These are phyloP conservation scores for Bimuria novae-zelandiae DNA, from an alignment of 2,329 filamentous ascomycete genomes.

Conservation along the genomic window DNA sequence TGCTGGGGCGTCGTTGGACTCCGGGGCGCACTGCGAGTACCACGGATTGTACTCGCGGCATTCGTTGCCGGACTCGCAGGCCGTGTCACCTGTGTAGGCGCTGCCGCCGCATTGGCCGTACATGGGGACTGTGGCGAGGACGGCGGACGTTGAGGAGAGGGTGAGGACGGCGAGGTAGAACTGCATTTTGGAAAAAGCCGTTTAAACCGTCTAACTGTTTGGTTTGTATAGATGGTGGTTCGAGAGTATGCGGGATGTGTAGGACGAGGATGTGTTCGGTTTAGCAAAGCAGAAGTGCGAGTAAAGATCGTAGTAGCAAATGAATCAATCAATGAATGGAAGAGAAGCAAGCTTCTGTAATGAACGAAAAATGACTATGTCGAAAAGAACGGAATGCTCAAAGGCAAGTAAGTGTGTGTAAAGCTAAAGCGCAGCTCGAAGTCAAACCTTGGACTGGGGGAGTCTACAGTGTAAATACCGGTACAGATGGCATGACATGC, in stretches of 20 bases:
- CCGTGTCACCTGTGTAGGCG: conserved; percentile 43
- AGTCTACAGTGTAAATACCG: too few species aligned
- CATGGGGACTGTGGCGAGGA: conserved; percentile 31
- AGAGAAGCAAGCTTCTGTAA: conserved; percentile 6
- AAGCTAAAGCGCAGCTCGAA: conserved; percentile 3
- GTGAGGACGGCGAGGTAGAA: conserved; percentile 35
- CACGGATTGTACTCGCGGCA: conserved; percentile 51
- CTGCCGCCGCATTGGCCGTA: conserved; percentile 55
- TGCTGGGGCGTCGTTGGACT: too few species aligned
- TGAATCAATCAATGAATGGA: not conserved
- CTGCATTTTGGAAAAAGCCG: conserved; percentile 24
- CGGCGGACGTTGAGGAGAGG: conserved; percentile 32
- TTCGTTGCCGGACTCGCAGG: conserved; percentile 45
- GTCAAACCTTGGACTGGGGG: too few species aligned
- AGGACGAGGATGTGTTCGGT: too few species aligned
- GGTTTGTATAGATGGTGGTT: not conserved
- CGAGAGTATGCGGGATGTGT: too few species aligned
- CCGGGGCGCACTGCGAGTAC: conserved; percentile 52
- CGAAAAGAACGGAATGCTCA: not conserved
- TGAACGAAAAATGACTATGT: not conserved
- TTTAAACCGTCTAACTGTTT: too few species aligned
- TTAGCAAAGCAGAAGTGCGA: too few species aligned
- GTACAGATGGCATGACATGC: too few species aligned
- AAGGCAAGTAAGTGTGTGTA: not conserved
- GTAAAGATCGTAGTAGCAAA: not conserved